These are phyloP conservation scores for Isabelozyma pseudorhagii DNA, from an alignment of 805 yeast species.

Conservation along the genomic window DNA sequence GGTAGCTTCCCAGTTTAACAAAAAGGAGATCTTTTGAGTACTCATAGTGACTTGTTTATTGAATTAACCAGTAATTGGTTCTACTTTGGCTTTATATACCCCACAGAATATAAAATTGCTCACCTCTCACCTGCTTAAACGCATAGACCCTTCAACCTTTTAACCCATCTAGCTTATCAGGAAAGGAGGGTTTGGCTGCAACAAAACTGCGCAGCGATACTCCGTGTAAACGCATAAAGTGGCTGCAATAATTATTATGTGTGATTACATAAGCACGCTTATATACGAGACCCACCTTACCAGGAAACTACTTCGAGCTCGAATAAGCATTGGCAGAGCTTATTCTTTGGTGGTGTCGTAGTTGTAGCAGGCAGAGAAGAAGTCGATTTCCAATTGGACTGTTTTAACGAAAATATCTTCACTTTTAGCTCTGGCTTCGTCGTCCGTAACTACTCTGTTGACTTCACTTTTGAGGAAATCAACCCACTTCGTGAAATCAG, in stretches of 20 bases:
- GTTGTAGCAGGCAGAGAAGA: slow-evolving; percentile 47
- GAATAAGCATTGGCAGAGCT: too few species aligned
- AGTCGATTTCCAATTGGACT: slow-evolving; percentile 39
- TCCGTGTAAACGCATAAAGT: slow-evolving; percentile 1
- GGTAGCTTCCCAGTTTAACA: slow-evolving; percentile 53
- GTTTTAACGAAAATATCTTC: slow-evolving; percentile 28
- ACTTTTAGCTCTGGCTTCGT: slow-evolving; percentile 10
- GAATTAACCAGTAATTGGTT: neutral
- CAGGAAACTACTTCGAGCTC: too few species aligned
- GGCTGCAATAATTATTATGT: neutral
- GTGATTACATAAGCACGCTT: neutral
- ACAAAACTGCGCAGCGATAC: neutral
- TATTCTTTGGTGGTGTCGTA: slow-evolving; percentile 2
- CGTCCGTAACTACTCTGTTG: slow-evolving; percentile 29
- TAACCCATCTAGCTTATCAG: too few species aligned
- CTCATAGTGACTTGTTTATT: slow-evolving; percentile 21
- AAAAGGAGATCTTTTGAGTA: slow-evolving; percentile 48
- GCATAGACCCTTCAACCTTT: neutral
- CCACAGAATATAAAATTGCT: neutral
- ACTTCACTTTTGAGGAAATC: slow-evolving; percentile 43
- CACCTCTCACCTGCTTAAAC: neutral
- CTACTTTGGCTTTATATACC: neutral
- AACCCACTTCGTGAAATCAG: slow-evolving; percentile 47
- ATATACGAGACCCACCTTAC: too few species aligned
- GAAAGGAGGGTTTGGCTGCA: neutral